Evolutionary conservation across 768 basidiomycete species (phyloP).

Genomic region (Leccinellum albellum): DNA sequence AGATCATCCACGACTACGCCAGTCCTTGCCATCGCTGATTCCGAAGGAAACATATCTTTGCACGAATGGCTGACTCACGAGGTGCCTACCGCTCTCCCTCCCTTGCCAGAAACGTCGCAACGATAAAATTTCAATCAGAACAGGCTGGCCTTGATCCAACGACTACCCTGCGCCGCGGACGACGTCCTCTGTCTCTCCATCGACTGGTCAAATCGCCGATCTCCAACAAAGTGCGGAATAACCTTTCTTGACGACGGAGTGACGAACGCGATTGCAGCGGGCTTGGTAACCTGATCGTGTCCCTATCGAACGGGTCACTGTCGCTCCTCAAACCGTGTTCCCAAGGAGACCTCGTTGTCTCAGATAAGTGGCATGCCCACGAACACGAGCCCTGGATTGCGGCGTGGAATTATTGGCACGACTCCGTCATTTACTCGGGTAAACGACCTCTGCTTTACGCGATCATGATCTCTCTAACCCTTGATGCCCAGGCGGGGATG

Average conservation of each 20-base stretch:
- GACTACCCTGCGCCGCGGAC: conserved; percentile 46
- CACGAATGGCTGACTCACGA: conserved; percentile 50
- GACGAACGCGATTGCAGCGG: conserved; percentile 32
- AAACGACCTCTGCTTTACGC: conserved; percentile 8
- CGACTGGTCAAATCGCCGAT: conserved; percentile 83
- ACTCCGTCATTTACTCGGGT: conserved; percentile 83
- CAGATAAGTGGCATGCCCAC: conserved; percentile 78
- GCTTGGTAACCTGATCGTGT: conserved; percentile 64
- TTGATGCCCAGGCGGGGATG: conserved; percentile 77
- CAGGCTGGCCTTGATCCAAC: conserved; percentile 36
- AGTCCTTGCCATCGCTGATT: conserved; percentile 73
- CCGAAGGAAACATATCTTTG: conserved; percentile 74
- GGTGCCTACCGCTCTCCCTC: conserved; percentile 30
- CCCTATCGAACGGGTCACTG: conserved; percentile 76
- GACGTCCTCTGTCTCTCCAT: conserved; percentile 82
- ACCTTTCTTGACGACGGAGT: conserved; percentile 1
- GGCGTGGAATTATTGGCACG: conserved; percentile 86
- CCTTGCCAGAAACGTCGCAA: background rate
- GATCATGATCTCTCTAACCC: background rate
- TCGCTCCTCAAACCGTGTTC: conserved; percentile 55
- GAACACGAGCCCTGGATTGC: conserved; percentile 94
- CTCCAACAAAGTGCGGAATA: conserved; percentile 40
- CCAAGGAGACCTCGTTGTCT: conserved; percentile 41
- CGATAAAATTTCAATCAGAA: conserved; percentile 29
- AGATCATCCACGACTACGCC: conserved; percentile 39